Base-by-base conservation (phyloP, 2,329 filamentous ascomycete genomes). In the Orbilia oligospora region DNA sequence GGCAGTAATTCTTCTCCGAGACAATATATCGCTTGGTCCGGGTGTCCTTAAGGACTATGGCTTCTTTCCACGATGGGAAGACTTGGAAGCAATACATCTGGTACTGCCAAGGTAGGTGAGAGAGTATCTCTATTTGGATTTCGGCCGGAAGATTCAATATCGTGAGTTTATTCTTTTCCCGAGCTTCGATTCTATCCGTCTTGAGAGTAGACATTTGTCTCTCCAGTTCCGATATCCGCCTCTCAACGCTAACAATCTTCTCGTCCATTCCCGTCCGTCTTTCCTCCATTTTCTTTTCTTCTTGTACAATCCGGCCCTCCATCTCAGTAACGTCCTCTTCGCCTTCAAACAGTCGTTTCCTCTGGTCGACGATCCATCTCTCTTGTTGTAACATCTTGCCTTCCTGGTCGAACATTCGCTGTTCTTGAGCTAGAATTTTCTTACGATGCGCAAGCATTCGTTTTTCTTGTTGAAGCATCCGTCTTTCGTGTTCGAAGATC, bases 31-130 rank as follows among this genome's bases (percentile, higher is more conserved):
- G 49, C 5, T 71, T 44, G 3, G 67, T 18, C 44, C 56, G 73
- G 14, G 67, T 65, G 38, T 77, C 73, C 12, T 20, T 27, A 8
- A 77, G 61, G 8, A 77, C 67, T 14, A 67, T 71, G 16, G 66
- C 27, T 46, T 77, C 66, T 24, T 61, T 70, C 73, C 73, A 77
- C 16, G 44, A 53, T n/a, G 66, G 73, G 41, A 77, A 71, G 5
- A 77, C 44, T 24, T 77, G 22, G 53, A 77, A 77, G 53, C 73
- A 71, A 30, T 77, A 78, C 51, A 78, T 49, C 16, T 78, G 75
- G 16, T 71, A 78, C 55, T 78, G 68, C 68, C 68, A 71, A 3
- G 75, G 75, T 27, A 78, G 53, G 36, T 72, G 41, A 16, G 64
- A 61, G 16, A 78, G 68, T n/a, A 78, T 69, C 5, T 64, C 63